phyloP scores from a whole-genome alignment of 306 rosid species.

The Begonia peltatifolia region DNA sequence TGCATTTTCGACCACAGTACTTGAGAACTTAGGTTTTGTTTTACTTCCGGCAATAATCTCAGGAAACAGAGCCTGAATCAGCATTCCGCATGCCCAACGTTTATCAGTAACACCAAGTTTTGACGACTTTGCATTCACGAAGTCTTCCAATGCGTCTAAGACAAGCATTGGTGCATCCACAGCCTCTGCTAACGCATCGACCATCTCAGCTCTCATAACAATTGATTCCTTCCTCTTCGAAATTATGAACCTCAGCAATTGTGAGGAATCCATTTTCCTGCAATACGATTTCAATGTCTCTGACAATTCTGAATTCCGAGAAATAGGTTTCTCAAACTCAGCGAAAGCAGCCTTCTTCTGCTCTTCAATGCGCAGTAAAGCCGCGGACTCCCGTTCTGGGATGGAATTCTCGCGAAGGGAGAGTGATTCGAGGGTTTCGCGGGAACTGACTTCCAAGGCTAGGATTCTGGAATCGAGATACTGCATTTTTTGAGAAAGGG shows the following conservation, averaged over 20 bases:
- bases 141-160: conserved; percentile 45
- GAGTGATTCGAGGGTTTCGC: conserved; percentile 34
- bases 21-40: conserved; percentile 21
- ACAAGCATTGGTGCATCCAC: conserved; percentile 59
- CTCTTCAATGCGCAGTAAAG: conserved; percentile 34
- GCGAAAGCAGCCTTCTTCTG: conserved; percentile 39
- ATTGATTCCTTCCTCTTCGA: conserved; percentile 63
- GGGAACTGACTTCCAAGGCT: conserved; percentile 28
- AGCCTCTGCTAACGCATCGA: conserved; percentile 41
- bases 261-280: conserved; percentile 48
- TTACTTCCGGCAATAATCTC: conserved; percentile 3
- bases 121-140: conserved; percentile 29
- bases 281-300: conserved; percentile 37
- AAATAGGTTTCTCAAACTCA: conserved; percentile 17
- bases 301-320: conserved; percentile 18
- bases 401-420: conserved; percentile 34
- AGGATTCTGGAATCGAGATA: conserved; percentile 38
- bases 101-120: conserved; percentile 57
- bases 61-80: conserved; percentile 53
- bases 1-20: conserved; percentile 38
- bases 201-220: conserved; percentile 43
- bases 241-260: conserved; percentile 36
- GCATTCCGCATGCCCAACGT: conserved; percentile 74
- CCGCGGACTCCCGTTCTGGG: conserved; percentile 43
- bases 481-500: conserved; percentile 42